Evolutionary conservation across 108 stramenopile species (phyloP).

Genomic region (Tribonema minus): DNA sequence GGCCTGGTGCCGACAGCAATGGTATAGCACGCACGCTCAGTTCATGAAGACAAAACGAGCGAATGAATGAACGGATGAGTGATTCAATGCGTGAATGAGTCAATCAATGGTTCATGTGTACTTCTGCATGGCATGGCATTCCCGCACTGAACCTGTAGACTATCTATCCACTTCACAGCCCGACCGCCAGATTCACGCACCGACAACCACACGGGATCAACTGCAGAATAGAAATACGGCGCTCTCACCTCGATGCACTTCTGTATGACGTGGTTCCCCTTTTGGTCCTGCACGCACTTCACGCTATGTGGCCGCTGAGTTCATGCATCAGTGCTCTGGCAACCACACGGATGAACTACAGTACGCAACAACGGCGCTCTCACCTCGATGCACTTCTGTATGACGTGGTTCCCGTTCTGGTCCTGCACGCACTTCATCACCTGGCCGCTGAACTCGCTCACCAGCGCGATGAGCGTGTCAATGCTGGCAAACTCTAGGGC

Average conservation of each 20-base stretch:
- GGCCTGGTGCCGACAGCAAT: no score
- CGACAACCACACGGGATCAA: slow-evolving; percentile 69
- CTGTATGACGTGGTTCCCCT: slow-evolving; percentile 95
- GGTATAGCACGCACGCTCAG: no score
- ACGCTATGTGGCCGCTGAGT: slow-evolving; percentile 66
- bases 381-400: slow-evolving; percentile 90
- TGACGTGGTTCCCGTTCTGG: slow-evolving; percentile 95
- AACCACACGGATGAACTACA: slow-evolving; percentile 67
- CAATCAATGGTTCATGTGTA: no score
- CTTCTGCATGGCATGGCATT: slow-evolving; percentile 95
- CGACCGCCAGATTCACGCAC: slow-evolving; percentile 71
- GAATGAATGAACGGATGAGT: no score
- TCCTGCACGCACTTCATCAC: slow-evolving; percentile 84
- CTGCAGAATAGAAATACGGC: slow-evolving; percentile 77
- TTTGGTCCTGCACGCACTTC: slow-evolving; percentile 86
- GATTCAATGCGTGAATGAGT: no score
- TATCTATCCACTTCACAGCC: slow-evolving; percentile 64
- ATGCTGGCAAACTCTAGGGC: slow-evolving; percentile 74
- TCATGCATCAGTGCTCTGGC: slow-evolving; percentile 70
- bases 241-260: slow-evolving; percentile 84
- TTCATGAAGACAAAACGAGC: no score
- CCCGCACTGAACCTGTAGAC: slow-evolving; percentile 91
- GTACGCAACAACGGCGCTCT: slow-evolving; percentile 76
- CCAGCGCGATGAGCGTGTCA: slow-evolving; percentile 67
- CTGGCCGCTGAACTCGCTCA: slow-evolving; percentile 72